Base-by-base conservation (phyloP, 2,329 filamentous ascomycete genomes). In the Paradendryphiella salina region DNA sequence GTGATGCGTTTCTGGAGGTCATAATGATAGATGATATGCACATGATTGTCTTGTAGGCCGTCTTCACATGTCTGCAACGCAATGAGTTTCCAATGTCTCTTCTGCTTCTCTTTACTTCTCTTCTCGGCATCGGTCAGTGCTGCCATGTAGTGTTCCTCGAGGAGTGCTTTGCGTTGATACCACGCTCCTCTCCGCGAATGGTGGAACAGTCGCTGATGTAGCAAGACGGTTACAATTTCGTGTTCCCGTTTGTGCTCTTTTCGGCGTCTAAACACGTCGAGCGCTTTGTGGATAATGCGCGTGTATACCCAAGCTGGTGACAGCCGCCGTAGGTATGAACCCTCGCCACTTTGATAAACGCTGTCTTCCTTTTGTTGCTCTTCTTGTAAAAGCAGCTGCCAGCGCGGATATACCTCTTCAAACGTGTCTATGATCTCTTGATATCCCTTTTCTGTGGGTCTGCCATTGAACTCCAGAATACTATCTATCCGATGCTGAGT, bases 121-220 rank as follows among this genome's bases (percentile, higher is more conserved):
- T 57, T 61, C 29, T 56, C 63, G 4, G 56, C 11, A 6, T 65
- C 52, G 2, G 54, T 59, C 3, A 71, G 51, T 10, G 54, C 23
- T 77, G 85, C 81, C 89, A 97, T 92, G 72, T 99, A 97, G 68
- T 95, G 91, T 70, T 99, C 94, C 75, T 99, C 94, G 1, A 99
- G 74, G 1, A 99, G 77, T 1, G 93, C 94, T 73, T 95, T 96
- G 15, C 94, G 88, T 67, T 96, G 92, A 69, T 97, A 97, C 94
- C 94, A 99, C 0, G 86, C 84, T 0, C 94, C 94, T 34, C 94
- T 84, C 21, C 92, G 83, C 1, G 91, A 85, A 35, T 88, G 80
- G 64, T 97, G 92, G 64, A 97, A 97, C 0, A 96, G 80, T 4
- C 82, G 82, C 68, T 99, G 94, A 3, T 76, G 75, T 0, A 99